Conservation (phyloP, 2,329 filamentous ascomycete genomes). For the Hypoxylon sp. region DNA sequence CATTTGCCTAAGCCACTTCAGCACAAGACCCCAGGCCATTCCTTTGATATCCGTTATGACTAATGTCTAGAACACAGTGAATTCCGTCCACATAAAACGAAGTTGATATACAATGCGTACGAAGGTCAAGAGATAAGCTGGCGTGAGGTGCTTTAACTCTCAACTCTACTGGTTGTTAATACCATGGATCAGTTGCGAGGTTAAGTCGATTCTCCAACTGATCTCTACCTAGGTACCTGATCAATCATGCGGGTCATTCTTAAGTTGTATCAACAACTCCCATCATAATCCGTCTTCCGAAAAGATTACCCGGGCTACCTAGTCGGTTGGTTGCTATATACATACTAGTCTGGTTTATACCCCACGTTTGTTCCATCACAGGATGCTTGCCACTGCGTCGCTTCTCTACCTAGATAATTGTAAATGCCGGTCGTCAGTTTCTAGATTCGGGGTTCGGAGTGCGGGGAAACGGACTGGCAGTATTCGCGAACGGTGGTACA, state of each 20-base stretch:
- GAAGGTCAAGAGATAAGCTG: too few relatives aligned
- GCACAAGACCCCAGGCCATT: too few relatives aligned
- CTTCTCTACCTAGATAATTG: constrained; percentile 12
- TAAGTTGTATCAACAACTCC: neutral
- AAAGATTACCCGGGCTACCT: constrained; percentile 25
- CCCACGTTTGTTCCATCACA: constrained; percentile 21
- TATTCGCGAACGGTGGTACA: neutral
- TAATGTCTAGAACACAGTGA: too few relatives aligned
- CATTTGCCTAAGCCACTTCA: too few relatives aligned
- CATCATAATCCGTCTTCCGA: constrained; percentile 2
- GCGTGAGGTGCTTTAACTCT: too few relatives aligned
- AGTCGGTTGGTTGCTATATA: constrained; percentile 1
- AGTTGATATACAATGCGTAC: too few relatives aligned
- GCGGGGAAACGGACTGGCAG: constrained; percentile 35
- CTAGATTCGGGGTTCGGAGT: constrained; percentile 13
- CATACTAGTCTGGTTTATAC: constrained; percentile 23
- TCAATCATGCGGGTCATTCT: neutral
- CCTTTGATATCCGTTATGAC: too few relatives aligned
- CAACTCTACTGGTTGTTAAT: neutral
- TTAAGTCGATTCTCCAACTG: neutral
- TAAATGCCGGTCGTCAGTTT: constrained; percentile 30
- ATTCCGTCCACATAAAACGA: too few relatives aligned
- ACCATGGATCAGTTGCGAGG: neutral
- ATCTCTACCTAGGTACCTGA: too few relatives aligned
- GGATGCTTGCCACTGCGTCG: constrained; percentile 2